A percentile compares a stretch with the other conserved stretches of the same genome.
Conservation (phyloP, 176 grass and related monocot genomes). For the Eragrostis curvula region DNA sequence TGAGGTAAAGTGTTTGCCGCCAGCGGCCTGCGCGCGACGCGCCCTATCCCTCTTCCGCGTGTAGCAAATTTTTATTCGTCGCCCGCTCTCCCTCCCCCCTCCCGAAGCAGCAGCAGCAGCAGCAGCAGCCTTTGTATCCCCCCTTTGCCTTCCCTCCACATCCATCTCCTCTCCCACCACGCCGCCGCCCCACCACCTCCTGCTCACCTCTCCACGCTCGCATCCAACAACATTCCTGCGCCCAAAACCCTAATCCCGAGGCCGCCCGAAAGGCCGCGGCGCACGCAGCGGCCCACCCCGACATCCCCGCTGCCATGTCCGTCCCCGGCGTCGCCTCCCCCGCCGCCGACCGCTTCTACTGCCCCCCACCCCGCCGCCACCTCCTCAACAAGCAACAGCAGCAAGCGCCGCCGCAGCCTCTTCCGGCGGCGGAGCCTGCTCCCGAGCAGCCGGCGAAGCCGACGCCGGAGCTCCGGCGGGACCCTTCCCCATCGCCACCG, state of each 20-base stretch:
- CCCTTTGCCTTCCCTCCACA: neutral
- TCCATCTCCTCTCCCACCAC: neutral
- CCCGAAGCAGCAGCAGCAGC: neutral
- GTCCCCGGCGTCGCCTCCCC: conserved; percentile 47
- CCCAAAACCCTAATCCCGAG: neutral
- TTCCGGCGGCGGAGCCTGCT: neutral
- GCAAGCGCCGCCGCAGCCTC: neutral
- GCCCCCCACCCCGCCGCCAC: conserved; percentile 59
- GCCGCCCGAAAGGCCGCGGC: too few relatives aligned
- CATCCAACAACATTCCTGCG: neutral
- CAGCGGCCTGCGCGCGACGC: conserved; percentile 27
- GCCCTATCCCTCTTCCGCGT: conserved; percentile 22
- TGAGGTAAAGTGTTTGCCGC: conserved; percentile 16
- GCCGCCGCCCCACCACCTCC: neutral
- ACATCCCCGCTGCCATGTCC: conserved; percentile 25
- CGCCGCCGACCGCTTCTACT: conserved; percentile 67
- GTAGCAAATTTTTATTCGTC: neutral
- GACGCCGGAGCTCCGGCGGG: conserved; percentile 34
- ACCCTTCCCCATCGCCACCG: neutral
- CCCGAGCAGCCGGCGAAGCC: conserved; percentile 14
- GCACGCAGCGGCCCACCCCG: neutral
- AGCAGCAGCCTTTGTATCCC: neutral
- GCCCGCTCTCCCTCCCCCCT: neutral
- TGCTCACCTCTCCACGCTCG: neutral
- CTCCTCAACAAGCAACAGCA: conserved; percentile 40